phyloP scores from a whole-genome alignment of 2,329 filamentous ascomycete species.

The Neodidymelliopsis sp. region DNA sequence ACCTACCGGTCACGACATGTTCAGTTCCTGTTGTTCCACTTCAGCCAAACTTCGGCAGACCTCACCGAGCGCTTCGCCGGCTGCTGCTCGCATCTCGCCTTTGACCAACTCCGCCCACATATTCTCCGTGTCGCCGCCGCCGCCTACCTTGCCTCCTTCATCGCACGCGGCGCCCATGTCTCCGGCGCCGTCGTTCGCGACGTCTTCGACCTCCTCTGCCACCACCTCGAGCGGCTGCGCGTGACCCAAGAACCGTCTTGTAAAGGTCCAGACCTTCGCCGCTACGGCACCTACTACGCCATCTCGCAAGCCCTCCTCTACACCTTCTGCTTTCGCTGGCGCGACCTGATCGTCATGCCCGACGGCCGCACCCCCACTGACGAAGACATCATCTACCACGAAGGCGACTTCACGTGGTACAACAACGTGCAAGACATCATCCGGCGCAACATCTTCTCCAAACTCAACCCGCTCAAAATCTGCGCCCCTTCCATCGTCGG shows the following conservation, averaged over 20 bases:
- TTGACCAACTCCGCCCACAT: constrained; percentile 69
- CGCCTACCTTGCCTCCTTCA: constrained; percentile 93
- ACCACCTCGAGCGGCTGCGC: constrained; percentile 79
- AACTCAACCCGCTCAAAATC: constrained; percentile 93
- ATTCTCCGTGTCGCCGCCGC: constrained; percentile 84
- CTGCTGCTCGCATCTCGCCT: constrained; percentile 75
- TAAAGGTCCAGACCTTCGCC: constrained; percentile 82
- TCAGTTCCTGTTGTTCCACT: constrained; percentile 96
- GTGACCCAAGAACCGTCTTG: constrained; percentile 74
- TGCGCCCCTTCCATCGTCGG: constrained; percentile 89
- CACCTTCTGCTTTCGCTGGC: constrained; percentile 98
- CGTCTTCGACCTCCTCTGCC: constrained; percentile 80
- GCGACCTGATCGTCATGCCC: constrained; percentile 74
- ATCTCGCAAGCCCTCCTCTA: constrained; percentile 90
- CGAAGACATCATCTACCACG: constrained; percentile 66
- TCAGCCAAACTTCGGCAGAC: constrained; percentile 80
- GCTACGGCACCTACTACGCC: constrained; percentile 85
- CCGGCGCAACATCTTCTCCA: constrained; percentile 80
- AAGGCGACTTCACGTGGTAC: constrained; percentile 81
- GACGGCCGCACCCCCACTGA: constrained; percentile 52
- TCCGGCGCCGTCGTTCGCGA: constrained; percentile 77
- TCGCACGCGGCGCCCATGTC: constrained; percentile 86
- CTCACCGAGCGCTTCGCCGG: constrained; percentile 85
- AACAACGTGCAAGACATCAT: constrained; percentile 76
- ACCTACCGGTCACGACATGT: constrained; percentile 92